Percentiles rank a stretch among this genome's conserved stretches.
phyloP scores from a whole-genome alignment of 2,329 filamentous ascomycete species.

The Hymenoscyphus linearis region DNA sequence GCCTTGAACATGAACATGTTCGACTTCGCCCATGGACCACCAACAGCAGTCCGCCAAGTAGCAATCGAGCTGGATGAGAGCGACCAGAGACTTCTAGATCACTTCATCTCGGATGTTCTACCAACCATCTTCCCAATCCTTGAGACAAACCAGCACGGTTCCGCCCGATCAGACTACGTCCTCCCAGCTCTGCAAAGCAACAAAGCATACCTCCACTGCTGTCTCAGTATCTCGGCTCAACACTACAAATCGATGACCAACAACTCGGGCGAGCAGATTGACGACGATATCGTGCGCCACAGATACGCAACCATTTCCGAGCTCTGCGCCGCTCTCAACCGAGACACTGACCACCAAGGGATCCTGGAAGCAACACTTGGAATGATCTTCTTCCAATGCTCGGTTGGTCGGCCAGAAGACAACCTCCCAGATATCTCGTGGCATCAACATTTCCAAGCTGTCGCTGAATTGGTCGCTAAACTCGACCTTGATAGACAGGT shows the following conservation, averaged over 20 bases:
- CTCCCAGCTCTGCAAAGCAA: conserved; percentile 85
- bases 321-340: conserved; percentile 74
- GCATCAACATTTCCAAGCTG: conserved; percentile 95
- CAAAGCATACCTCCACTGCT: conserved; percentile 92
- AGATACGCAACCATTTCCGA: conserved; percentile 82
- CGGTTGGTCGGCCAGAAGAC: conserved; percentile 81
- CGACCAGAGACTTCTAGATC: conserved; percentile 80
- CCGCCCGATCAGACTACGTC: conserved; percentile 74
- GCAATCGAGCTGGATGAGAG: conserved; percentile 80
- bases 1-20: conserved; percentile 73
- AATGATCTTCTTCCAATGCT: conserved; percentile 95
- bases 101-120: conserved; percentile 85
- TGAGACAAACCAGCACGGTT: conserved; percentile 82
- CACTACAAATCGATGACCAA: conserved; percentile 79
- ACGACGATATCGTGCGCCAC: conserved; percentile 88
- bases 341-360: conserved; percentile 76
- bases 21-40: conserved; percentile 67
- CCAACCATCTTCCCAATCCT: conserved; percentile 88
- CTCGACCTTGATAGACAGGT: conserved; percentile 71
- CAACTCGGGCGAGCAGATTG: conserved; percentile 65
- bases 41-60: conserved; percentile 59
- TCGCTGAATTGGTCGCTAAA: conserved; percentile 76
- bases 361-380: conserved; percentile 89
- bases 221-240: conserved; percentile 85
- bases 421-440: conserved; percentile 86